phyloP scores from a whole-genome alignment of 2,329 filamentous ascomycete species.

The Hymenoscyphus infarciens region DNA sequence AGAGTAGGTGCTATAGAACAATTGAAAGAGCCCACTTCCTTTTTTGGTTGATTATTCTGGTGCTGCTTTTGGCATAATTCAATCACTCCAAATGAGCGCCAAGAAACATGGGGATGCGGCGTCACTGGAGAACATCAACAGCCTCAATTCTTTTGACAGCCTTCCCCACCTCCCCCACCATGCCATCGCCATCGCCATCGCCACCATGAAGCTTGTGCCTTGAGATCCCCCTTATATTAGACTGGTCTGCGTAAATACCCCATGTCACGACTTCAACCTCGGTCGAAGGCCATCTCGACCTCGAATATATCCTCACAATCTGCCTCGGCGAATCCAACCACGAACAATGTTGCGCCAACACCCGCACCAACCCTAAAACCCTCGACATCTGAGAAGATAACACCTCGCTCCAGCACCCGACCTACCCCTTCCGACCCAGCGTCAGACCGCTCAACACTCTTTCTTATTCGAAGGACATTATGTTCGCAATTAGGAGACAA shows the following conservation, averaged over 20 bases:
- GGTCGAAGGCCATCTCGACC: constrained; percentile 37
- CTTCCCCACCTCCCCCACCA: neutral
- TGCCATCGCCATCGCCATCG: neutral
- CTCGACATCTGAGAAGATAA: constrained; percentile 19
- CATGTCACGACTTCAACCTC: constrained; percentile 31
- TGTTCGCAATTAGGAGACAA: constrained; percentile 68
- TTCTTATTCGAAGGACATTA: constrained; percentile 78
- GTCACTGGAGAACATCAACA: neutral
- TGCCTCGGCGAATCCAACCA: constrained; percentile 15
- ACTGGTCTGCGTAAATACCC: neutral
- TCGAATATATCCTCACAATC: constrained; percentile 27
- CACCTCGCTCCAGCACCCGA: constrained; percentile 33
- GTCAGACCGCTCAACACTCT: constrained; percentile 74
- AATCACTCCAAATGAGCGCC: neutral
- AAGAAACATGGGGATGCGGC: neutral
- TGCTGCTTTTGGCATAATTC: neutral
- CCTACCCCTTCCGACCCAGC: constrained; percentile 47
- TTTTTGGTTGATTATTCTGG: neutral
- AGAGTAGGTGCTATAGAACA: too few relatives aligned
- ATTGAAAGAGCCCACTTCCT: neutral
- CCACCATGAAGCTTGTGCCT: neutral
- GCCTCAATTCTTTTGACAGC: neutral
- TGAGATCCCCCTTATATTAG: neutral
- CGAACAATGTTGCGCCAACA: constrained; percentile 17
- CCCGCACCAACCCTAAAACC: constrained; percentile 20